phyloP scores from a whole-genome alignment of 2,329 filamentous ascomycete species.

The Achaetomium macrosporum region DNA sequence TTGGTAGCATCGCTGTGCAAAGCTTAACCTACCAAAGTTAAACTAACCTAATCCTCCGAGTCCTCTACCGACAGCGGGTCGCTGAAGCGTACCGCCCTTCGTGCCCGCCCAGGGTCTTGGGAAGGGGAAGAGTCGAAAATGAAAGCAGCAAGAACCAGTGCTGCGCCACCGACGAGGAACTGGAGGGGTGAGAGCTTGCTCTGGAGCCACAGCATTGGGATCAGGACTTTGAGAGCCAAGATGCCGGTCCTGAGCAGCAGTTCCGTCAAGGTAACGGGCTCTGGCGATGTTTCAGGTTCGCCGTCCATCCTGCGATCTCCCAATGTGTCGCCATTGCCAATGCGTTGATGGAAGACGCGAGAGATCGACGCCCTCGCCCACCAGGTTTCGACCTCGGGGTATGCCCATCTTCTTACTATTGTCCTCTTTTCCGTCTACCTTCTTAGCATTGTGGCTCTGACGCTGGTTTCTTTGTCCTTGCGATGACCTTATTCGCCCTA shows the following conservation, averaged over 20 bases:
- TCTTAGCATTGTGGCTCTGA: no score
- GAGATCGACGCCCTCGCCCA: no score
- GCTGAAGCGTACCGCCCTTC: background rate
- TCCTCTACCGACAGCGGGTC: background rate
- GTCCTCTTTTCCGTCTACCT: no score
- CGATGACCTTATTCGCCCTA: no score
- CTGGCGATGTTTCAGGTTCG: background rate
- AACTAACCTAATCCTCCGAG: no score
- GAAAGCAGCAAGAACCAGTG: background rate
- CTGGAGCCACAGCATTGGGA: conserved; percentile 20
- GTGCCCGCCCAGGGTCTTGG: background rate
- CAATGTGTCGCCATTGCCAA: background rate
- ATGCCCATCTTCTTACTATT: no score
- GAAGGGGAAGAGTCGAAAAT: background rate
- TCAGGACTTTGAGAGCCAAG: conserved; percentile 15
- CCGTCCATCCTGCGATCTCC: background rate
- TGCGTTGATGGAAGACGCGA: no score
- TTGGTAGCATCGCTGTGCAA: no score
- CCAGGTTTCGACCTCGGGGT: no score
- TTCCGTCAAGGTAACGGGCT: background rate
- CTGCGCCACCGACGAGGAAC: conserved; percentile 14
- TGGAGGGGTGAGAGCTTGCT: conserved; percentile 17
- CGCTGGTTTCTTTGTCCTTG: no score
- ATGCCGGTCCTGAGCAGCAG: conserved; percentile 13
- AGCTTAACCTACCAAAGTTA: no score